phyloP scores from a whole-genome alignment of 208 protist species.

The Leishmania arabica region DNA sequence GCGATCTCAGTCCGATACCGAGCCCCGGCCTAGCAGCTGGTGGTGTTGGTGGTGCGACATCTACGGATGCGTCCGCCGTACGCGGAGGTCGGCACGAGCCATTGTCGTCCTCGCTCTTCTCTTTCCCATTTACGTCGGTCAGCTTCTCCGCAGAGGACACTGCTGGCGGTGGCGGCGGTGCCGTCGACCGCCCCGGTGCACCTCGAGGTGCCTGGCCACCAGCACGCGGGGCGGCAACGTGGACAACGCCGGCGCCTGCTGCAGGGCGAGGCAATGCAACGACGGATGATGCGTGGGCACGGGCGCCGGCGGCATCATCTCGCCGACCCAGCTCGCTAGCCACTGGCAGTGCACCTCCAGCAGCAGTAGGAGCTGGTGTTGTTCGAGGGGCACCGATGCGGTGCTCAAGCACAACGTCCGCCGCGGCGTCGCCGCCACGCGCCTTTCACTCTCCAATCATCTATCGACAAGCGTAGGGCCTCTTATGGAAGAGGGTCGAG shows the following conservation, averaged over 20 bases:
- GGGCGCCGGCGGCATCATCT: background rate
- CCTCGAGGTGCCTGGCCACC: background rate
- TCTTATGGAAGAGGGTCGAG: background rate
- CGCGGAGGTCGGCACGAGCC: background rate
- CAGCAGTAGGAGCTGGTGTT: background rate
- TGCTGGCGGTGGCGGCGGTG: background rate
- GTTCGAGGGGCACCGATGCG: background rate
- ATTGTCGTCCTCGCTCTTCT: slow-evolving; percentile 3
- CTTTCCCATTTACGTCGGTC: slow-evolving; percentile 1
- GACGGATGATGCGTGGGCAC: background rate
- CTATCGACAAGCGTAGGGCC: background rate
- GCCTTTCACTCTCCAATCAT: slow-evolving; percentile 22
- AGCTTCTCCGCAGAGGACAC: no score
- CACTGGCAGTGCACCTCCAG: background rate
- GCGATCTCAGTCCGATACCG: slow-evolving; percentile 12
- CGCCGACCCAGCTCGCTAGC: background rate
- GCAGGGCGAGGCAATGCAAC: background rate
- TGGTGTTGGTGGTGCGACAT: background rate
- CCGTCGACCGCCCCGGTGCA: background rate
- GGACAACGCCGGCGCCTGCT: background rate
- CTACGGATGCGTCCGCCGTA: background rate
- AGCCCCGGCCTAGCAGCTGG: background rate
- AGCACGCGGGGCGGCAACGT: background rate
- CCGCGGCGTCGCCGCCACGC: background rate
- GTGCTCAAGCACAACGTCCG: background rate